These are phyloP conservation scores for Sclerotiophoma versabilis DNA, from an alignment of 2,329 filamentous ascomycete species.

Conservation along the genomic window DNA sequence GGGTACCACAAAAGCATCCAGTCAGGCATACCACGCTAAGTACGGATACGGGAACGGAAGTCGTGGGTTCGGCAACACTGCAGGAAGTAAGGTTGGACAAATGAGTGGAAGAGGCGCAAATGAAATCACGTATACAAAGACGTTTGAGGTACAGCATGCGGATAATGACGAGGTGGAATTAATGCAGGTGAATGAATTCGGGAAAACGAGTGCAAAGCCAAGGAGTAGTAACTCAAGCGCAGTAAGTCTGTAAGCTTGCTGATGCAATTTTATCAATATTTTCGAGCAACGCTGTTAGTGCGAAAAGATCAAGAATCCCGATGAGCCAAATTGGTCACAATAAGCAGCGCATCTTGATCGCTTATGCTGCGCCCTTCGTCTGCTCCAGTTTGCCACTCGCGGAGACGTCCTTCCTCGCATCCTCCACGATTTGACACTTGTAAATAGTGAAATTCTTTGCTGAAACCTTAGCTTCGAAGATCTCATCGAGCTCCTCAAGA, in stretches of 20 bases:
- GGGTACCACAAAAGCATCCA: conserved; percentile 38
- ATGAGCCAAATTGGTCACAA: no score
- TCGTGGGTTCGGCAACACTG: conserved; percentile 3
- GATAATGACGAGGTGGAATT: conserved; percentile 18
- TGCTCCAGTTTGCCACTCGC: neutral
- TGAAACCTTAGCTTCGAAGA: conserved; percentile 33
- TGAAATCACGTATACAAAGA: conserved; percentile 16
- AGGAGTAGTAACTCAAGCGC: conserved; percentile 20
- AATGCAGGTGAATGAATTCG: conserved; percentile 21
- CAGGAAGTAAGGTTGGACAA: conserved; percentile 4
- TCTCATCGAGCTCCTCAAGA: conserved; percentile 39
- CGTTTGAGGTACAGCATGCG: conserved; percentile 9
- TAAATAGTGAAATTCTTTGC: conserved; percentile 33
- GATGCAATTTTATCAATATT: neutral
- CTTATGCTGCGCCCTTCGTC: neutral
- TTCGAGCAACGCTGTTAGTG: neutral
- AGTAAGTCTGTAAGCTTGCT: conserved; percentile 16
- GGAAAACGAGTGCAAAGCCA: conserved; percentile 11
- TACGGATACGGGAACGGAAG: conserved; percentile 10
- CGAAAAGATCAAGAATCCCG: neutral
- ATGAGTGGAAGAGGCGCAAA: conserved; percentile 5
- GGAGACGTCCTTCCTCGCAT: conserved; percentile 27
- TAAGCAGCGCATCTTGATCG: no score
- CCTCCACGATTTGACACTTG: conserved; percentile 31
- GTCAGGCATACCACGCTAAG: conserved; percentile 14